These are phyloP conservation scores for Chondrostereum purpureum DNA, from an alignment of 1,284 basidiomycete species.

Conservation along the genomic window DNA sequence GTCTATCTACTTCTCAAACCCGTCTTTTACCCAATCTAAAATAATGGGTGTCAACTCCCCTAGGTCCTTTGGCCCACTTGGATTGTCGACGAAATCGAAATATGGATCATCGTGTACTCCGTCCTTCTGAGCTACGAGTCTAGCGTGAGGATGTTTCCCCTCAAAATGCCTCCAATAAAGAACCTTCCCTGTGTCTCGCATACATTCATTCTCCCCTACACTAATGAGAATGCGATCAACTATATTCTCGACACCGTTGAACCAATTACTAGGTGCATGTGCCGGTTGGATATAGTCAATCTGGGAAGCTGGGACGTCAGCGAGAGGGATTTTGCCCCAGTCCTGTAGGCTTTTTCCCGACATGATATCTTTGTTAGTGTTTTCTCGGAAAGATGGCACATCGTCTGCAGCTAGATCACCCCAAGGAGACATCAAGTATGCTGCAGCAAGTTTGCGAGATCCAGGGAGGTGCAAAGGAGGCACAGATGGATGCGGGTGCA, in stretches of 20 bases:
- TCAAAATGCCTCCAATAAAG: slow-evolving; percentile 22
- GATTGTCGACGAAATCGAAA: slow-evolving; percentile 14
- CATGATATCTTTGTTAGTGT: slow-evolving; percentile 26
- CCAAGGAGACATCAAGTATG: slow-evolving; percentile 34
- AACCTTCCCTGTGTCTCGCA: slow-evolving; percentile 28
- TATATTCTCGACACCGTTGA: slow-evolving; percentile 21
- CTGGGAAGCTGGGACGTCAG: slow-evolving; percentile 18
- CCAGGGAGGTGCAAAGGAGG: slow-evolving; percentile 15
- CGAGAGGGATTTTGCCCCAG: slow-evolving; percentile 20
- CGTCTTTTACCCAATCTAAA: slow-evolving; percentile 20
- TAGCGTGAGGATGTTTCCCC: slow-evolving; percentile 19
- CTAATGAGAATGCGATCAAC: slow-evolving; percentile 29
- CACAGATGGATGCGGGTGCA: slow-evolving; percentile 8
- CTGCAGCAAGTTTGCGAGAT: slow-evolving; percentile 22
- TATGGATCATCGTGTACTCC: slow-evolving; percentile 28
- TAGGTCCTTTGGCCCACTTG: slow-evolving; percentile 15
- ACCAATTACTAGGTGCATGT: slow-evolving; percentile 28
- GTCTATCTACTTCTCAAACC: slow-evolving; percentile 10
- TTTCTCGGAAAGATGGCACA: slow-evolving; percentile 19
- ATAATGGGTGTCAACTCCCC: slow-evolving; percentile 19
- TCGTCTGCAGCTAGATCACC: slow-evolving; percentile 18
- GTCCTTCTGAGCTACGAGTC: slow-evolving; percentile 24
- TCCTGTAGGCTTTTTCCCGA: slow-evolving; percentile 13
- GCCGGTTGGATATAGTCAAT: slow-evolving; percentile 26
- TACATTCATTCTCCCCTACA: slow-evolving; percentile 27